These are phyloP conservation scores for Stentor roeselii DNA, from an alignment of 73 alveolate species.

Conservation along the genomic window DNA sequence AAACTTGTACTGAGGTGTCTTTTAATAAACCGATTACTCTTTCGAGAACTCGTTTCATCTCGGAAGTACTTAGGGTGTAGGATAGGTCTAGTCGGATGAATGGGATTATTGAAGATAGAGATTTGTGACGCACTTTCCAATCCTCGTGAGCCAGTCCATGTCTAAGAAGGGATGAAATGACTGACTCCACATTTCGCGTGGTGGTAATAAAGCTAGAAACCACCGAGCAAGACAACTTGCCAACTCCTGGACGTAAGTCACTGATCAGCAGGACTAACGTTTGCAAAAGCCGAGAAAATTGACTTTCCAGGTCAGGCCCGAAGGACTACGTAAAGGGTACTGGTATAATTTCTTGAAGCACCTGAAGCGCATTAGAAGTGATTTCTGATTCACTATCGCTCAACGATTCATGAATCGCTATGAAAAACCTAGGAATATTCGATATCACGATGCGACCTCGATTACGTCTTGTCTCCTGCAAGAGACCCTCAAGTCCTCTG, in stretches of 20 bases:
- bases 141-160: constrained; percentile 9
- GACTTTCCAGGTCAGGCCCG: constrained; percentile 29
- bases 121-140: not conserved
- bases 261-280: not conserved
- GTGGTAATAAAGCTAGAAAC: not conserved
- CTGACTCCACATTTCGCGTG: constrained; percentile 25
- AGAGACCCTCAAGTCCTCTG: not conserved
- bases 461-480: not conserved
- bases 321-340: constrained; percentile 6
- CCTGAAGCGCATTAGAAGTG: not conserved
- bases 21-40: not conserved
- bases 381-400: constrained; percentile 10
- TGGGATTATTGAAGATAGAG: not conserved
- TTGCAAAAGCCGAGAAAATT: not conserved
- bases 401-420: not conserved
- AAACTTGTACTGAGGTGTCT: not conserved
- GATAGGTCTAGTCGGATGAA: constrained; percentile 4
- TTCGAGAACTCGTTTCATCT: constrained; percentile 27
- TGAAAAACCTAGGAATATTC: constrained; percentile 12
- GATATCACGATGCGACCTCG: not conserved
- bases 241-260: constrained; percentile 1
- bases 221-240: not conserved
- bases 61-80: not conserved
- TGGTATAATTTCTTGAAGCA: constrained; percentile 14
- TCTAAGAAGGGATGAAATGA: not conserved